Evolutionary conservation across 2,329 filamentous ascomycete species (phyloP).

Genomic region (Laburnicola sp.): DNA sequence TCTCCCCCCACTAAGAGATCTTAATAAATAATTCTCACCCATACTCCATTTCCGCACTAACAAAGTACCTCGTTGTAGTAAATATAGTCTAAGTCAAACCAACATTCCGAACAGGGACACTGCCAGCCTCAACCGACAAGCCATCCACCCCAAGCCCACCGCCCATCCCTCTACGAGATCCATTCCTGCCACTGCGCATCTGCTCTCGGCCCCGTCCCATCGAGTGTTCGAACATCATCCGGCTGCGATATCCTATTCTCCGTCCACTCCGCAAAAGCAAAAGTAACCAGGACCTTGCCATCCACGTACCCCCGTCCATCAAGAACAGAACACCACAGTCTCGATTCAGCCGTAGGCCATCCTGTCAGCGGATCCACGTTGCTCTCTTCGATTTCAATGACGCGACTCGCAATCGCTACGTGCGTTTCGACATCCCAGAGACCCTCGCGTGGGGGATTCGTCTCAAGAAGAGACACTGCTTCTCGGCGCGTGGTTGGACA

Average conservation of each 20-base stretch:
- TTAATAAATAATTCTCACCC: too few relatives aligned
- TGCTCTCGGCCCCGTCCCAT: not conserved
- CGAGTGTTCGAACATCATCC: not conserved
- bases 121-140: too few relatives aligned
- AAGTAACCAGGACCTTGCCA: not conserved
- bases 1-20: too few relatives aligned
- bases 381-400: conserved; percentile 20
- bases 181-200: not conserved
- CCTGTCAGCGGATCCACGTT: conserved; percentile 17
- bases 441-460: too few relatives aligned
- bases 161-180: not conserved
- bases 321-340: not conserved
- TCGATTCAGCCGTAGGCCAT: conserved; percentile 8
- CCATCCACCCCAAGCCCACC: not conserved
- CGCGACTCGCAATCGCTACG: conserved; percentile 9
- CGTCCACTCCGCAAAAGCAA: not conserved
- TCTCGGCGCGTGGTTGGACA: too few relatives aligned
- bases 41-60: too few relatives aligned
- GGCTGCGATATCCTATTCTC: not conserved
- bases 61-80: not conserved
- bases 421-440: too few relatives aligned
- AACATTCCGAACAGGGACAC: too few relatives aligned
- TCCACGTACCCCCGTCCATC: not conserved
- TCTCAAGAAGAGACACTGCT: too few relatives aligned
- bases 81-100: too few relatives aligned